Conservation (phyloP, 129 eudicot genomes). For the Cynara cardunculus region DNA sequence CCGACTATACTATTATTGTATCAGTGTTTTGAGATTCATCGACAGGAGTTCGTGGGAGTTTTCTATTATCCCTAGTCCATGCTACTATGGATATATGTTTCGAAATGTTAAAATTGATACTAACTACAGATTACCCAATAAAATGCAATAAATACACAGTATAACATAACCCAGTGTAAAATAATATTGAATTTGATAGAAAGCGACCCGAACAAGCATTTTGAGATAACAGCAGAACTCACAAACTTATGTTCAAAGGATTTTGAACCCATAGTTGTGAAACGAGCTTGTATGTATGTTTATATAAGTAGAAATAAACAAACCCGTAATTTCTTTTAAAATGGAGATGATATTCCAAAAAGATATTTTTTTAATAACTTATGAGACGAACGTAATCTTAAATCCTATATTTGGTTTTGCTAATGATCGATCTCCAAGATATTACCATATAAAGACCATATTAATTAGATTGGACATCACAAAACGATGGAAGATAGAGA, state of each 20-base stretch:
- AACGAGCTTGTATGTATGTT: neutral
- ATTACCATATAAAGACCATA: neutral
- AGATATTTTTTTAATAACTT: neutral
- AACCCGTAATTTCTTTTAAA: neutral
- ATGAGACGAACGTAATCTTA: neutral
- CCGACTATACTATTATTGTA: neutral
- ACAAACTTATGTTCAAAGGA: neutral
- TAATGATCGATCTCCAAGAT: neutral
- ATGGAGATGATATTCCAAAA: neutral
- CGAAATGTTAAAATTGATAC: neutral
- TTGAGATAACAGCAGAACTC: neutral
- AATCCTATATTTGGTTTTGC: neutral
- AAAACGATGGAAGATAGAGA: neutral
- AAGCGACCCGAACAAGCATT: conserved; percentile 1
- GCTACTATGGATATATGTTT: neutral
- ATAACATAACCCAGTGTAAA: neutral
- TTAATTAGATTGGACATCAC: neutral
- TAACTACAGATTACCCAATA: neutral
- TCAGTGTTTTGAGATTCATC: neutral
- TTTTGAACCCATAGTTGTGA: neutral
- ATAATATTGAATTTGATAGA: conserved; percentile 12
- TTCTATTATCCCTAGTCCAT: neutral
- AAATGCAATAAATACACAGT: neutral
- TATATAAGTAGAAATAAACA: neutral
- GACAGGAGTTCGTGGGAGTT: neutral